Base-by-base conservation (phyloP, 2,329 filamentous ascomycete genomes). In the Metarhizium humberi region DNA sequence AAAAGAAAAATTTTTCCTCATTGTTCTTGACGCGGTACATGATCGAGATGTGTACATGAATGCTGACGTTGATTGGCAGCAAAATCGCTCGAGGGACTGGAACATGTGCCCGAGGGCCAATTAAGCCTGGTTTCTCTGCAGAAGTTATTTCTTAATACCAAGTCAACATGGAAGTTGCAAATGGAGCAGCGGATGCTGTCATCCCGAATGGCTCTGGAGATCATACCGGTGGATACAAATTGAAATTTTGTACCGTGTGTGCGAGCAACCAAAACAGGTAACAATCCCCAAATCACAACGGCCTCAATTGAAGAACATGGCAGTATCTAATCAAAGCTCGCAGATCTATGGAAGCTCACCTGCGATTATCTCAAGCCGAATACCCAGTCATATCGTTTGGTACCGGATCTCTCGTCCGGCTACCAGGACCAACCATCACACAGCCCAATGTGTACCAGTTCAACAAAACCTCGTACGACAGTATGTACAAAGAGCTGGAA, bases 311-410 rank as follows among this genome's bases (percentile, higher is more conserved):
- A 16, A 48, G 25, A 13, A 16, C 14, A 29, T 14, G 10, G 11
- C 20, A 30, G 3, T 16, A 13, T n/a, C 54, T 54, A 59, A 55
- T 59, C 36, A 18, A 25, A 32, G n/a, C 36, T 46, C 42, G 20
- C 34, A 71, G 68, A 59, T 70, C 69, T 20, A 97, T 99, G 94
- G 94, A 97, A 79, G 92, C 92, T n/a, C 94, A 99, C 71, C 83
- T 96, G 32, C 89, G 90, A 59, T 85, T 99, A 38, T 90, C 94
- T 4, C 82, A 88, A 57, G 89, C 90, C 50, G 75, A 86, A 51
- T 97, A 94, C 66, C 94, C 94, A n/a, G 92, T 96, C 62, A 95
- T 97, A 63, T 97, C 92, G 18, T 99, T 97, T 69, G 94, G 94
- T 59, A 99, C 94, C 0, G 94, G 94, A 55, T 96, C 91, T 18